Evolutionary conservation across 768 basidiomycete genomes (phyloP).

Genomic region (Porpolomopsis calyptriformis): DNA sequence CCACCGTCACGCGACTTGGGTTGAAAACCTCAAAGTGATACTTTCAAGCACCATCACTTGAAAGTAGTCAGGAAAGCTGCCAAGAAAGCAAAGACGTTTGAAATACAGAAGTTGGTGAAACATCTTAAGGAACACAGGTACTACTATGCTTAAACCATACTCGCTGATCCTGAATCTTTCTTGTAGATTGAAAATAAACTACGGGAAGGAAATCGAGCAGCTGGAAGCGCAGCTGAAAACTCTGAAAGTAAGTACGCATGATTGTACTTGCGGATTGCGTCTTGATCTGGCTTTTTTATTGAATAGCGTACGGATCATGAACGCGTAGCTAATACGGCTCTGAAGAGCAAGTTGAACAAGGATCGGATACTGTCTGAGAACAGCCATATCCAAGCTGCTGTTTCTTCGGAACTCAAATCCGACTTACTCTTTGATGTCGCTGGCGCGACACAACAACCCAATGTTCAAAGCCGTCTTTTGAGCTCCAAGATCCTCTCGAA

Average conservation of each 20-base stretch:
- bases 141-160: not conserved
- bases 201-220: slow-evolving; percentile 31
- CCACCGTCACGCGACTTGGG: not conserved
- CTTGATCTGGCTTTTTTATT: slow-evolving; percentile 1
- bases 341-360: slow-evolving; percentile 65
- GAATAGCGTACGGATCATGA: slow-evolving; percentile 49
- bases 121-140: slow-evolving; percentile 63
- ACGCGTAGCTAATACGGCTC: slow-evolving; percentile 50
- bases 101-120: slow-evolving; percentile 76
- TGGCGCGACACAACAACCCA: slow-evolving; percentile 37
- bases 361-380: slow-evolving; percentile 48
- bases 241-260: slow-evolving; percentile 45
- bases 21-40: not conserved
- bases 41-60: slow-evolving; percentile 57
- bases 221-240: slow-evolving; percentile 50
- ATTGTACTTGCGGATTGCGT: not conserved
- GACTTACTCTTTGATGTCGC: slow-evolving; percentile 24
- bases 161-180: not conserved
- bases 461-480: slow-evolving; percentile 60
- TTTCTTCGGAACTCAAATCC: slow-evolving; percentile 34
- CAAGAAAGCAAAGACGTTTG: slow-evolving; percentile 74
- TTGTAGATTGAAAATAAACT: slow-evolving; percentile 29
- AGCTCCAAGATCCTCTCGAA: slow-evolving; percentile 68
- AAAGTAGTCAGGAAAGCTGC: slow-evolving; percentile 65
- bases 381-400: slow-evolving; percentile 32